Conservation (phyloP, 2,329 filamentous ascomycete genomes). For the Bipolaris bicolor region DNA sequence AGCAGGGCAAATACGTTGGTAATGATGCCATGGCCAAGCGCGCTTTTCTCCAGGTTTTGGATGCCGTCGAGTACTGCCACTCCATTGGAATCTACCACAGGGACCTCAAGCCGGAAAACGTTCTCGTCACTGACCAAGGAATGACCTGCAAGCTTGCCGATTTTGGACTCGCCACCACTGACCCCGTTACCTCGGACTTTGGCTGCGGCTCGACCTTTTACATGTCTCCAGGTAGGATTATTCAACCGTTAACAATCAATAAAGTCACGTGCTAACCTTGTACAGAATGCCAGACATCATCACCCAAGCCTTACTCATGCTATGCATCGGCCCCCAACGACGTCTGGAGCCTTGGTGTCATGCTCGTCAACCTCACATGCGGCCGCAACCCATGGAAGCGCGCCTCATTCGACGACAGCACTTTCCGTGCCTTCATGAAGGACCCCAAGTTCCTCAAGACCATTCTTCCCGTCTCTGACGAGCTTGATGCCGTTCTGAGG, state of each 20-base stretch:
- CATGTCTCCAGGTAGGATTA: conserved; percentile 91
- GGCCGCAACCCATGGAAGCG: conserved; percentile 99
- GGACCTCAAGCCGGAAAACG: conserved; percentile 98
- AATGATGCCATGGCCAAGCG: conserved; percentile 87
- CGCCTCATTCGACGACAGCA: conserved; percentile 90
- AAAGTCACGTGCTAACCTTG: conserved; percentile 32
- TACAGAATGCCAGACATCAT: conserved; percentile 85
- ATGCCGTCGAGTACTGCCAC: conserved; percentile 96
- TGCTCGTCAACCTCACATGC: conserved; percentile 95
- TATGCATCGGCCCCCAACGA: conserved; percentile 96
- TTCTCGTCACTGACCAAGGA: conserved; percentile 87
- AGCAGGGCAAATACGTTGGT: conserved; percentile 89
- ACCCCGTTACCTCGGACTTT: conserved; percentile 86
- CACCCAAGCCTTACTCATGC: conserved; percentile 71
- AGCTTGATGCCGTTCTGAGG: conserved; percentile 85
- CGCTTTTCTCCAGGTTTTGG: conserved; percentile 92
- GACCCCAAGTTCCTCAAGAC: conserved; percentile 87
- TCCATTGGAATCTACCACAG: conserved; percentile 92
- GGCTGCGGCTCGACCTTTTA: conserved; percentile 99
- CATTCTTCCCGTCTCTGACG: conserved; percentile 87
- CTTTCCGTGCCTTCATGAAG: conserved; percentile 87
- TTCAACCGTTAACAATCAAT: not conserved
- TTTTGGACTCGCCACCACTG: conserved; percentile 91
- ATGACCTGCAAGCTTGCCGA: conserved; percentile 94
- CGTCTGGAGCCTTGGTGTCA: conserved; percentile 97